phyloP scores from a whole-genome alignment of 2,329 filamentous ascomycete species.

The Colletotrichum sp. region DNA sequence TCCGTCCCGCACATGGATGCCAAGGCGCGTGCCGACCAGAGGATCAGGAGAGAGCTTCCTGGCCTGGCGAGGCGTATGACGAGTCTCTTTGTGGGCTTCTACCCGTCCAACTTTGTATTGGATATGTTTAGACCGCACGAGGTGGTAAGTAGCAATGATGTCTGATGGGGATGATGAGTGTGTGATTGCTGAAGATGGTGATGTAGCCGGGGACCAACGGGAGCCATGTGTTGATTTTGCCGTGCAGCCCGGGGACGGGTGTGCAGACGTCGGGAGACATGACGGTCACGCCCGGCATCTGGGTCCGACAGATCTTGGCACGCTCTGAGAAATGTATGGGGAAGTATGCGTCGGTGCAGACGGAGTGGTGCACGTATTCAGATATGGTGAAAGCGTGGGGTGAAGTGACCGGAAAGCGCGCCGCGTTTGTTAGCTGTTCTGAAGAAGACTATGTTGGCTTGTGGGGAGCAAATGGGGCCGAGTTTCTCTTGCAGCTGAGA shows the following conservation, averaged over 20 bases:
- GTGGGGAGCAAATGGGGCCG: not conserved
- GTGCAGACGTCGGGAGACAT: not conserved
- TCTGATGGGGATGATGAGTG: accelerated
- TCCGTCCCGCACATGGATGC: not conserved
- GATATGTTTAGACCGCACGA: not conserved
- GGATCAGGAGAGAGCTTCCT: not conserved
- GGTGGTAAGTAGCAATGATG: not conserved
- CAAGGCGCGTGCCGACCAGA: not conserved
- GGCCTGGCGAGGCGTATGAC: not conserved
- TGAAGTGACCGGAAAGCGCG: not conserved
- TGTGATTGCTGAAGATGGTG: not conserved
- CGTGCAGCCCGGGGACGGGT: not conserved
- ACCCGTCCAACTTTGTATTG: not conserved
- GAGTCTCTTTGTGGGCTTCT: not conserved
- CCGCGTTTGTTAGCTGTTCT: not conserved
- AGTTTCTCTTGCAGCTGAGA: not conserved
- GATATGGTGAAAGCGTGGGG: not conserved
- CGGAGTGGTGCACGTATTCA: not conserved
- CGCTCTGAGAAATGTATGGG: accelerated
- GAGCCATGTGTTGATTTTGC: not conserved
- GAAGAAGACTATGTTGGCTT: not conserved
- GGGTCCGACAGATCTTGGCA: not conserved
- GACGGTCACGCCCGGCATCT: not conserved
- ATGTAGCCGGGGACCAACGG: not conserved
- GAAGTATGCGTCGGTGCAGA: not conserved